These are phyloP conservation scores for Escallonia rubra DNA, from an alignment of 129 eudicot genomes.

Conservation along the genomic window DNA sequence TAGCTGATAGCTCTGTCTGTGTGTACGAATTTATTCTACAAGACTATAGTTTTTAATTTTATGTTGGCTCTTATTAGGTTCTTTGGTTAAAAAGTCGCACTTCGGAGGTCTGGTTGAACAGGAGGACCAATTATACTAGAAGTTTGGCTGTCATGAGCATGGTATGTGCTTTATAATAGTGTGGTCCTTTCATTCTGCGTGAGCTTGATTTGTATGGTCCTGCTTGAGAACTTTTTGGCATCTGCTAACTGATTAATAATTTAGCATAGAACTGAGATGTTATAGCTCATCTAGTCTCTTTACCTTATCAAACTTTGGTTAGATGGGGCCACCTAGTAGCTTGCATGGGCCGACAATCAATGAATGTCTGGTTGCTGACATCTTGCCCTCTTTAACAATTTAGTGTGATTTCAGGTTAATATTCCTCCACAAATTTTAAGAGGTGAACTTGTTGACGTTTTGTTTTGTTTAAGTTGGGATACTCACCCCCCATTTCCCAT, in stretches of 20 bases:
- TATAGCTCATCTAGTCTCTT: neutral
- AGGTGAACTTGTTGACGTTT: too few relatives aligned
- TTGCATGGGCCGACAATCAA: neutral
- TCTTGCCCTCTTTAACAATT: too few relatives aligned
- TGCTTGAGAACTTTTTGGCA: neutral
- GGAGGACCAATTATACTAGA: slow-evolving; percentile 97
- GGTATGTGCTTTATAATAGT: slow-evolving; percentile 48
- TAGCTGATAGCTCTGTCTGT: neutral
- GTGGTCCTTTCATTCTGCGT: too few relatives aligned
- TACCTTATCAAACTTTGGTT: neutral
- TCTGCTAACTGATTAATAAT: neutral
- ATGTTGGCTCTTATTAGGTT: slow-evolving; percentile 43
- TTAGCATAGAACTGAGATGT: neutral
- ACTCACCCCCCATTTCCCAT: too few relatives aligned
- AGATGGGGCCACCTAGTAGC: neutral
- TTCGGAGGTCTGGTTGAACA: slow-evolving; percentile 93
- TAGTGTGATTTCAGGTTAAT: too few relatives aligned
- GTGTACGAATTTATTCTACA: too few relatives aligned
- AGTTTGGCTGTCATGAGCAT: slow-evolving; percentile 99
- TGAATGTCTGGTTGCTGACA: too few relatives aligned
- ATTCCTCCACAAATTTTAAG: too few relatives aligned
- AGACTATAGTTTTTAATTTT: too few relatives aligned
- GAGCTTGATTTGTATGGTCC: neutral
- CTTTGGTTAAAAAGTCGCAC: slow-evolving; percentile 98
- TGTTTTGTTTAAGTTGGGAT: too few relatives aligned